Evolutionary conservation across 371 early-diverging fungal species (phyloP), one percentile per base, ranked within the genome.

Genomic region (Mortierella sp.): DNA sequence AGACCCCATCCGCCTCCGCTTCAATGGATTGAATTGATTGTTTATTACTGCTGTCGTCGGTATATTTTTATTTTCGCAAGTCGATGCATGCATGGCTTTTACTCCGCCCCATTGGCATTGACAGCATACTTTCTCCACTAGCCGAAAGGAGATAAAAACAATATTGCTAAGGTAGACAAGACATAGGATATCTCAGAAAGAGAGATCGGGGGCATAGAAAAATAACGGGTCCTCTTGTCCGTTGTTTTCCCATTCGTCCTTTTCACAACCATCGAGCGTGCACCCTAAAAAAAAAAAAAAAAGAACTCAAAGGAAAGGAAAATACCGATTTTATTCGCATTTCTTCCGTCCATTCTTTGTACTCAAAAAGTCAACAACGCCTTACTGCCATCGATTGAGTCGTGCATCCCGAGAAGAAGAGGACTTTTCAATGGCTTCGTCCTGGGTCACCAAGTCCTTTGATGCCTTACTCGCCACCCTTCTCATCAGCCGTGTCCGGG

Each of bases 401-500:
- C 65, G 65, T 34, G 34, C 65, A 63, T 63, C 65, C 16, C 65
- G 65, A 19, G 65, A 63, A 34, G 65, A 63, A 7, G 65, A 63
- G 5, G 65, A 63, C 21, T 38, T n/a, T 11, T 54, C 65, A 63
- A 63, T 34, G 34, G 8, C 9, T 34, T 63, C 65, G 24, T 84
- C 85, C 50, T 74, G 79, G 24, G 55, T 77, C 11, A 84, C 72
- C 34, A 79, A 78, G 38, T 81, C 77, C 68, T 71, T 78, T 0
- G 73, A 72, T 10, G 34, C 42, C 44, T 78, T 78, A 54, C 74
- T 78, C 14, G 74, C 83, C 10, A 92, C n/a, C 47, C 82, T 90
- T 31, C 83, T 84, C 38, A 89, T 74, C 0, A 94, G 75, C 3
- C 93, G 89, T 3, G 78, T 79, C 44, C 85, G 81, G 14, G 89